A percentile compares a stretch with the other conserved stretches of the same genome.
phyloP scores from a whole-genome alignment of 345 rosid genomes.

The Salix dunnii region DNA sequence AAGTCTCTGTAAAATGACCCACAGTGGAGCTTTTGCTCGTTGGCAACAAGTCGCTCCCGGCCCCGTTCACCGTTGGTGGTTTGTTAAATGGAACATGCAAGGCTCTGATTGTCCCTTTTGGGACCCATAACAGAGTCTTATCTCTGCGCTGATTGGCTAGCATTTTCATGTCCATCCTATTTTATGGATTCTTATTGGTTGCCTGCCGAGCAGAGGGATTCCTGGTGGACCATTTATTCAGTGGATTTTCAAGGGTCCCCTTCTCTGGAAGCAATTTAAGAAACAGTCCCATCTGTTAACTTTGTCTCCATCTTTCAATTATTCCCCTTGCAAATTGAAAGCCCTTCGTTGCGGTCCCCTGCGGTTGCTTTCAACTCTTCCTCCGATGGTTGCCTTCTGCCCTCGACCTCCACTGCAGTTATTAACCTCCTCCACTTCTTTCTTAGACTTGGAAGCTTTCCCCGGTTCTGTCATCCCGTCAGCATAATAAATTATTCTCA shows the following conservation, averaged over 20 bases:
- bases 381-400: too few species aligned
- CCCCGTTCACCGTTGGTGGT: slow-evolving; percentile 12
- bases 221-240: slow-evolving; percentile 27
- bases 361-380: slow-evolving; percentile 9
- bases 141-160: slow-evolving; percentile 42
- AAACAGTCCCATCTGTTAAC: slow-evolving; percentile 3
- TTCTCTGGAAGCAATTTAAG: neutral
- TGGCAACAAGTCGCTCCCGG: neutral
- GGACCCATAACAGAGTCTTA: slow-evolving; percentile 30
- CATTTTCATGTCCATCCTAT: slow-evolving; percentile 27
- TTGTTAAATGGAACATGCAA: neutral
- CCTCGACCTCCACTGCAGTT: neutral
- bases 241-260: neutral
- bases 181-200: slow-evolving; percentile 36
- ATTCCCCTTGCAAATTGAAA: slow-evolving; percentile 13
- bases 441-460: neutral
- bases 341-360: slow-evolving; percentile 26
- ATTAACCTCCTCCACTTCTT: neutral
- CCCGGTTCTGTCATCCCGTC: neutral
- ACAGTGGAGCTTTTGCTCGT: neutral
- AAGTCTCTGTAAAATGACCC: slow-evolving; percentile 7
- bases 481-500: too few species aligned
- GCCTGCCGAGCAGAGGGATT: slow-evolving; percentile 30
- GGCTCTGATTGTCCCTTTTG: neutral
- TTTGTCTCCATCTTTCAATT: slow-evolving; percentile 18